Base-by-base conservation (phyloP, 164 flowering plant genomes). In the Houttuynia cordata region DNA sequence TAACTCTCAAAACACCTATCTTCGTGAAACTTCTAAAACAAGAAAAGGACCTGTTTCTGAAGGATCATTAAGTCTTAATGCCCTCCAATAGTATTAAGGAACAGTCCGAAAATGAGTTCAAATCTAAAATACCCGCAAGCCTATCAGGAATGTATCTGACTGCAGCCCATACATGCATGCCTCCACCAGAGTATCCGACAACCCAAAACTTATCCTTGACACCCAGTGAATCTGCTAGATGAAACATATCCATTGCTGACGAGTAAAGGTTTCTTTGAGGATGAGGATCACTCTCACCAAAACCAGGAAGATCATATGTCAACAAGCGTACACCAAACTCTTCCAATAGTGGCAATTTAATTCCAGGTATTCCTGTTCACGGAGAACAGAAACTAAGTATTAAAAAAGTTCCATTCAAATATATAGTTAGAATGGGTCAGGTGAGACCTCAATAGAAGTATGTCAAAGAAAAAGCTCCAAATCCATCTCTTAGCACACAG, bases 241-340 rank as follows among this genome's bases (percentile, higher is more conserved):
- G 20, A 39, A 73, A 65, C 77, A 90, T 77, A 76, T 93, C 99
- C 71, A 71, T 42, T 15, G 97, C 97, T 57, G 99, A 90, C 21
- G 99, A 76, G 61, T 74, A 81, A 51, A 88, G 94, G 67, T 80
- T 78, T 66, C 99, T 80, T 49, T 62, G 53, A 1, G 89, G 85
- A 79, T 93, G 91, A 68, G 96, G 97, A 64, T 90, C 97, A 60
- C 99, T 93, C 87, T 93, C 97, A 41, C 99, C 99, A 79, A 93
- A 93, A 71, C 99, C 99, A 70, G 99, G 99, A 75, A 88, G 95
- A 78, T 93, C 99, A 79, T 88, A 93, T 64, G 92, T 82, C 57
- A 93, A 65, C 71, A 93, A 73, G 63, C 88, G 95, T 62, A 88
- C 78, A 58, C 97, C 98, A 79, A 75, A 93, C 69, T 90, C 96